Percentiles rank a stretch among this genome's conserved stretches.
phyloP scores from a whole-genome alignment of 2,329 filamentous ascomycete species.

The Diaporthe helianthi region DNA sequence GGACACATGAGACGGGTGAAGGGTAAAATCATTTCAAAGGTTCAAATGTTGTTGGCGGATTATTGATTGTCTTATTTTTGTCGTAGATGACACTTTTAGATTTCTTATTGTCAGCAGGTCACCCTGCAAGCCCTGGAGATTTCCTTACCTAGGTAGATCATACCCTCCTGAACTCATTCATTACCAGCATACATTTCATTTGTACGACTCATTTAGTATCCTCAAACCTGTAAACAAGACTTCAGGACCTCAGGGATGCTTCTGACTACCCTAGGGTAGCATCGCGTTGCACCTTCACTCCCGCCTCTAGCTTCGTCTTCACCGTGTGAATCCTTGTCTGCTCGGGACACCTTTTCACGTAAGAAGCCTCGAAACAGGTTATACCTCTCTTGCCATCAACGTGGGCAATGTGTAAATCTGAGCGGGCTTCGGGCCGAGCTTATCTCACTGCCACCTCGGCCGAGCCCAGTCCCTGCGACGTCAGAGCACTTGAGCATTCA shows the following conservation, averaged over 20 bases:
- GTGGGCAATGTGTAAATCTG: background rate
- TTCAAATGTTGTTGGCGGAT: too few relatives aligned
- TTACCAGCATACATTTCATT: constrained; percentile 13
- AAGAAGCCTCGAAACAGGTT: background rate
- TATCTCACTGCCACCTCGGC: background rate
- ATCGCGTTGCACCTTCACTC: too few relatives aligned
- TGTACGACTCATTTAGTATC: background rate
- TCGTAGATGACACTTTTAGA: background rate
- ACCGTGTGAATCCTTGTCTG: background rate
- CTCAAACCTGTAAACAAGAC: background rate
- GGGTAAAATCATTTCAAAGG: background rate
- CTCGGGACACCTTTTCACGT: background rate
- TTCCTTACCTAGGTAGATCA: background rate
- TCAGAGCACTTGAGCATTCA: background rate
- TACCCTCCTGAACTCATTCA: background rate
- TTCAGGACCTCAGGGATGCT: too few relatives aligned
- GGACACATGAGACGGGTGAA: background rate
- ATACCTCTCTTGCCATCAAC: background rate
- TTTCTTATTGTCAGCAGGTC: constrained; percentile 8
- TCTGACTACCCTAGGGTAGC: background rate
- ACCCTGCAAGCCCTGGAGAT: constrained; percentile 7
- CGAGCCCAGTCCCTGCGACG: background rate
- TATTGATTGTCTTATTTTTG: background rate
- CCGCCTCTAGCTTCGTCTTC: too few relatives aligned
- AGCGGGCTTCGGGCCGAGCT: background rate